phyloP scores from a whole-genome alignment of 139 green algal species.

The Tetradesmus obliquus region DNA sequence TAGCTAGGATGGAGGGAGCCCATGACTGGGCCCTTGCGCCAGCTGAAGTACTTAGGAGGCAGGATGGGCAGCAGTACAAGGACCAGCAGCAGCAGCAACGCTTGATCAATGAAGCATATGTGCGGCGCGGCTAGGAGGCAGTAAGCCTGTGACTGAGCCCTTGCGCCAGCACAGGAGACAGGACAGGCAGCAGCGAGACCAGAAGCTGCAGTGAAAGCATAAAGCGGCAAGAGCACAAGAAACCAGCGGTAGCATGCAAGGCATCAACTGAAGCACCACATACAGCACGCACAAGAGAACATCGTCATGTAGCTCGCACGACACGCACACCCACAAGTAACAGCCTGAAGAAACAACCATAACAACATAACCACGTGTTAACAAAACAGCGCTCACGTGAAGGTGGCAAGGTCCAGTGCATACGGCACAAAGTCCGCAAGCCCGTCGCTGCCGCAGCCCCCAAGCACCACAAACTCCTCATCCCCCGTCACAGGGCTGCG shows the following conservation, averaged over 20 bases:
- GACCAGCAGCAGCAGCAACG: too few species aligned
- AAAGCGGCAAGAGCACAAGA: too few species aligned
- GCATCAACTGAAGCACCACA: too few species aligned
- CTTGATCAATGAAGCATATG: too few species aligned
- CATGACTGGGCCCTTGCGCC: slow-evolving; percentile 25
- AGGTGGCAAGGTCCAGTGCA: slow-evolving; percentile 5
- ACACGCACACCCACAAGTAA: too few species aligned
- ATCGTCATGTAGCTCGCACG: too few species aligned
- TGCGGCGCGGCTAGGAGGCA: not conserved
- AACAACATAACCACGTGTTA: too few species aligned
- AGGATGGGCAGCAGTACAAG: not conserved
- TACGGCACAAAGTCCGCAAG: slow-evolving; percentile 36
- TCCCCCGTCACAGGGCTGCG: not conserved
- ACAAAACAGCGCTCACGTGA: too few species aligned
- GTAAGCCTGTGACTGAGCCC: slow-evolving; percentile 21
- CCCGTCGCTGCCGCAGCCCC: slow-evolving; percentile 27
- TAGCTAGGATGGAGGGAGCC: slow-evolving; percentile 18
- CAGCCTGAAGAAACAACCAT: too few species aligned
- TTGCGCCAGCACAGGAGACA: slow-evolving; percentile 1
- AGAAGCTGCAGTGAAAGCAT: too few species aligned
- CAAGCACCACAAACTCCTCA: slow-evolving; percentile 34
- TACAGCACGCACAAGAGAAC: too few species aligned
- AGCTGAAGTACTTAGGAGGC: not conserved
- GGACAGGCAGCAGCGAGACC: not conserved
- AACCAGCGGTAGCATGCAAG: too few species aligned